Evolutionary conservation across 768 basidiomycete species (phyloP), one percentile per base, ranked within the genome.

Genomic region (Hemileccinum impolitum): DNA sequence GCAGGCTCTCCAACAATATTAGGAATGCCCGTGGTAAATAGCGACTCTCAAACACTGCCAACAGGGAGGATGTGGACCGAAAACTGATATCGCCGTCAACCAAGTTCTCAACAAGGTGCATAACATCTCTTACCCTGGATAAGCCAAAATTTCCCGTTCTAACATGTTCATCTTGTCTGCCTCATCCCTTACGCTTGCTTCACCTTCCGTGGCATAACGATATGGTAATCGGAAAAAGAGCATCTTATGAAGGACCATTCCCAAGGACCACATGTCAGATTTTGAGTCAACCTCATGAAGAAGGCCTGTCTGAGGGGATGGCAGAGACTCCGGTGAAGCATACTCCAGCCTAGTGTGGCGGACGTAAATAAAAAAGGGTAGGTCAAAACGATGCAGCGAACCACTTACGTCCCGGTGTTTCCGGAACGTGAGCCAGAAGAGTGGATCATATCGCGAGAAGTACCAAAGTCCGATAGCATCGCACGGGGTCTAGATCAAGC

Each of bases 391-490:
- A 23, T 17, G 25, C 3, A 21, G 26, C 6, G 31, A 47, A 31
- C n/a, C 3, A 77, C 88, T 63, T 58, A 90, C 81, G 94, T 97
- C 61, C 94, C 94, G 10, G 94, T 96, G 59, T 94, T 92, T n/a
- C 94, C 94, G 3, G 90, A 88, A 19, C 94, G 79, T 14, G 75
- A 69, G 12, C 81, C 71, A 15, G 80, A 75, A 6, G 82, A 77
- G 42, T 83, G 78, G 15, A 94, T 73, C 87, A 91, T 91, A 60
- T 95, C 93, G 42, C 90, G 84, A 21, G 90, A 93, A 1, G 94
- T 95, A 15, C 94, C 94, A 67, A 97, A 97, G 59, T 97, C 94
- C 2, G 91, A 92, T 15, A 97, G 74, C 90, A 97, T 92, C 1
- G 92, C 94, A 59, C 90, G 80, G 3, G 94, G 94, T 50, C 93